Percentiles rank a stretch among this genome's conserved stretches.
Evolutionary conservation across 805 yeast species (phyloP).

Genomic region (Spathaspora gorwiae): DNA sequence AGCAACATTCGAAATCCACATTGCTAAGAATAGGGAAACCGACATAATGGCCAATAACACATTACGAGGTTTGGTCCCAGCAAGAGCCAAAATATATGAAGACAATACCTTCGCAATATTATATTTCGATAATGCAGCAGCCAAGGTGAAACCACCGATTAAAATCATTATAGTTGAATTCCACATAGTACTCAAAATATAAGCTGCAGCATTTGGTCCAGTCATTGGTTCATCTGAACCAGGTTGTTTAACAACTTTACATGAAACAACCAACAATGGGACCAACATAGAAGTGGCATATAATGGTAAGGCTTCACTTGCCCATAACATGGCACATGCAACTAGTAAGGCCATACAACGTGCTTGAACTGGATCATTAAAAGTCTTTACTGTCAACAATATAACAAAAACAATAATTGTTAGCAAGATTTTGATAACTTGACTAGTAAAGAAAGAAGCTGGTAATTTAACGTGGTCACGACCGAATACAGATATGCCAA

Average conservation of each 20-base stretch:
- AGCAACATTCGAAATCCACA: conserved; percentile 97
- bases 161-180: conserved; percentile 85
- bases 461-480: conserved; percentile 33
- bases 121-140: conserved; percentile 90
- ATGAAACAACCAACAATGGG: conserved; percentile 44
- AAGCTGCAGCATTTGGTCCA: conserved; percentile 70
- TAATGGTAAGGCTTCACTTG: conserved; percentile 48
- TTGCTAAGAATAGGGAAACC: conserved; percentile 79
- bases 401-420: conserved; percentile 51
- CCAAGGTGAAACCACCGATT: conserved; percentile 90
- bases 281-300: conserved; percentile 46
- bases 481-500: conserved; percentile 12
- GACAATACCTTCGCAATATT: conserved; percentile 84
- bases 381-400: conserved; percentile 51
- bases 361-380: conserved; percentile 59
- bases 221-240: conserved; percentile 44
- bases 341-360: conserved; percentile 69
- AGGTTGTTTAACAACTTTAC: conserved; percentile 45
- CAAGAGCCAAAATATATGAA: conserved; percentile 71
- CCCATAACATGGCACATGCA: conserved; percentile 50
- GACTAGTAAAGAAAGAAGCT: conserved; percentile 42
- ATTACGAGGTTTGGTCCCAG: conserved; percentile 80
- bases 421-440: conserved; percentile 44
- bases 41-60: conserved; percentile 78
- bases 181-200: conserved; percentile 88